Conservation (phyloP, 306 rosid genomes). For the Senna siamea region DNA sequence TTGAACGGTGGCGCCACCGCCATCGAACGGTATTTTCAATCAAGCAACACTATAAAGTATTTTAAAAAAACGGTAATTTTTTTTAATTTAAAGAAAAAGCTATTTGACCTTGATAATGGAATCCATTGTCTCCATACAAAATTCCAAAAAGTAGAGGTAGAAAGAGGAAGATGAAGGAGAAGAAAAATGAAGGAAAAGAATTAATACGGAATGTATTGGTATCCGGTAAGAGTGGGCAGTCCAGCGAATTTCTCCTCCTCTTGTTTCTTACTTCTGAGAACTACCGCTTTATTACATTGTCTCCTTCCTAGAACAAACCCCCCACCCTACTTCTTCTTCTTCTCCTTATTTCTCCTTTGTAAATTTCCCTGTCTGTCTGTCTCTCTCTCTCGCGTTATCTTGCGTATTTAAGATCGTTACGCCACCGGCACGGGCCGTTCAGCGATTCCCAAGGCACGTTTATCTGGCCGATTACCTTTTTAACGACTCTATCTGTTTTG, state of each 20-base stretch:
- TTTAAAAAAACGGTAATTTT: neutral
- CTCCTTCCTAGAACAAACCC: constrained; percentile 24
- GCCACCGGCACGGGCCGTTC: constrained; percentile 35
- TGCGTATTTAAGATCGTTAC: constrained; percentile 10
- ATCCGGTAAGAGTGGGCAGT: constrained; percentile 47
- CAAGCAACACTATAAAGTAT: neutral
- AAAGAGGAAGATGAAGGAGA: neutral
- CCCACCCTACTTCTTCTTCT: constrained; percentile 12
- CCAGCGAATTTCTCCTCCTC: constrained; percentile 57
- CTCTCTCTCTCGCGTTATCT: neutral
- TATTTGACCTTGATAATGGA: neutral
- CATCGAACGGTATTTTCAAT: neutral
- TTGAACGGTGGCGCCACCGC: constrained; percentile 14
- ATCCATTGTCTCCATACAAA: neutral
- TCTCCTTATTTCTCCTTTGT: neutral
- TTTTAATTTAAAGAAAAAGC: neutral
- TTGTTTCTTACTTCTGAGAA: constrained; percentile 43
- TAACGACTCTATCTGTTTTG: neutral
- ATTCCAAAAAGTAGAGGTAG: neutral
- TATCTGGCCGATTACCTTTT: constrained; percentile 8
- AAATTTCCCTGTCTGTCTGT: constrained; percentile 1
- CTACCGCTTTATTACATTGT: constrained; percentile 54
- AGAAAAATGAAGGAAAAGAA: neutral
- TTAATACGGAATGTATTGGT: constrained; percentile 45
- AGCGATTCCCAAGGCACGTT: constrained; percentile 43